Evolutionary conservation across 2,329 filamentous ascomycete genomes (phyloP).

Genomic region (Ophiocordyceps camponoti-saundersi): DNA sequence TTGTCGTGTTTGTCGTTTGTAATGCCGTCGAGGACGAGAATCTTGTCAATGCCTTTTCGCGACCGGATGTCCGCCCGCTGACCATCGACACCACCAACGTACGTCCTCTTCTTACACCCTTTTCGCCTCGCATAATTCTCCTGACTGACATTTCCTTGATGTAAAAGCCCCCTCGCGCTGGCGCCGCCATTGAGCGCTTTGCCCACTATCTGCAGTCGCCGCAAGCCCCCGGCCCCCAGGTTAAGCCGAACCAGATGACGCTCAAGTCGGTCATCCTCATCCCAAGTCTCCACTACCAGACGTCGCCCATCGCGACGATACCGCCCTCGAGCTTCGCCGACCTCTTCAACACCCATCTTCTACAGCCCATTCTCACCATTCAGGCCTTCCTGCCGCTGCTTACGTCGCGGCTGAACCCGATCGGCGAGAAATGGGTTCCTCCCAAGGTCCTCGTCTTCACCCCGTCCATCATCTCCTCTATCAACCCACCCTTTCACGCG

Average conservation of each 20-base stretch:
- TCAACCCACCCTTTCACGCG: conserved; percentile 65
- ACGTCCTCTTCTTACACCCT: conserved; percentile 13
- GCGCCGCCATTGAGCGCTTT: conserved; percentile 54
- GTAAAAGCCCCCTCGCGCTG: conserved; percentile 46
- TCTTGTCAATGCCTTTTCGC: conserved; percentile 56
- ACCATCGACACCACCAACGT: conserved; percentile 71
- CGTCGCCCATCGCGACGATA: conserved; percentile 72
- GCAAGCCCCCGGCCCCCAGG: conserved; percentile 59
- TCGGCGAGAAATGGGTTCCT: conserved; percentile 30
- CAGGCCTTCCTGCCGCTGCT: conserved; percentile 79
- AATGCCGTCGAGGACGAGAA: conserved; percentile 73
- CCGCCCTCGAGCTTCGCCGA: conserved; percentile 74
- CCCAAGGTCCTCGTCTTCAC: conserved; percentile 63
- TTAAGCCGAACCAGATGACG: conserved; percentile 57
- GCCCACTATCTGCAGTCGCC: conserved; percentile 54
- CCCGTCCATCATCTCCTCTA: conserved; percentile 62
- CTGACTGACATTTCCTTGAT: conserved; percentile 1
- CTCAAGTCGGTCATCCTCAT: conserved; percentile 72
- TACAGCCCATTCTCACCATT: conserved; percentile 75
- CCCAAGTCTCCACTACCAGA: conserved; percentile 64
- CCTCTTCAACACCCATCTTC: conserved; percentile 77
- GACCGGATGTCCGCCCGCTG: conserved; percentile 67
- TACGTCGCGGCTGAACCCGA: conserved; percentile 40
- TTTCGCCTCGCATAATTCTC: background rate
- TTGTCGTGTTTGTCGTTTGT: conserved; percentile 84